Conservation (phyloP, 768 basidiomycete genomes). For the Naganishia randhawae region DNA sequence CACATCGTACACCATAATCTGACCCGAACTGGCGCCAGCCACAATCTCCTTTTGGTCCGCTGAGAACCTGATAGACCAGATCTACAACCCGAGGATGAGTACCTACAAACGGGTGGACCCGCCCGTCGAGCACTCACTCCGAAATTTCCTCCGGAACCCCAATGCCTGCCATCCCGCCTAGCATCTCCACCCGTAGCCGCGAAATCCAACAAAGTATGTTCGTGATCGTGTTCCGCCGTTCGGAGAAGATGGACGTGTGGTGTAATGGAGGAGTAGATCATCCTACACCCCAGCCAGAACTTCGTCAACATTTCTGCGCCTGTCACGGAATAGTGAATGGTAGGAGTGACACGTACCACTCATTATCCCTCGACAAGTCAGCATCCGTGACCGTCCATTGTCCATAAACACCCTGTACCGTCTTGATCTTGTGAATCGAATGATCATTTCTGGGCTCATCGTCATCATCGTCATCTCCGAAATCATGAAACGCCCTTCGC, state of each 20-base stretch:
- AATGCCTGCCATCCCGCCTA: background rate
- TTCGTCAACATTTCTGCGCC: too few relatives aligned
- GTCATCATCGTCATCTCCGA: constrained; percentile 53
- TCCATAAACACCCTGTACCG: constrained; percentile 70
- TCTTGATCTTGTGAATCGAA: constrained; percentile 51
- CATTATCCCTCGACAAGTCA: constrained; percentile 81
- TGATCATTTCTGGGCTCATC: constrained; percentile 39
- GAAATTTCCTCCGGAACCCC: constrained; percentile 40
- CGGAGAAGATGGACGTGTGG: constrained; percentile 48
- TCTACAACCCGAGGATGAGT: constrained; percentile 59
- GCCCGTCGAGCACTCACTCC: constrained; percentile 42
- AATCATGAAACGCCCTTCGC: constrained; percentile 21
- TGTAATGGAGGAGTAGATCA: constrained; percentile 84
- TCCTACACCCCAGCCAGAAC: constrained; percentile 56
- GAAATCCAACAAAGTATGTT: constrained; percentile 45
- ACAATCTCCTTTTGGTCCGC: constrained; percentile 94
- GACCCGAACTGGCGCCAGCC: constrained; percentile 64
- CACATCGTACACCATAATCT: constrained; percentile 78
- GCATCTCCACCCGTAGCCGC: constrained; percentile 44
- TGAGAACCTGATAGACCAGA: constrained; percentile 94
- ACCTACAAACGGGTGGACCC: constrained; percentile 26
- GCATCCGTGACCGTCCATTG: constrained; percentile 95
- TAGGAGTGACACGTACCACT: constrained; percentile 58
- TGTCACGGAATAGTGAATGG: background rate
- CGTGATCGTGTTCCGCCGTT: constrained; percentile 43